These are phyloP conservation scores for Trichoderma citrinoviride DNA, from an alignment of 2,329 filamentous ascomycete species.

Conservation along the genomic window DNA sequence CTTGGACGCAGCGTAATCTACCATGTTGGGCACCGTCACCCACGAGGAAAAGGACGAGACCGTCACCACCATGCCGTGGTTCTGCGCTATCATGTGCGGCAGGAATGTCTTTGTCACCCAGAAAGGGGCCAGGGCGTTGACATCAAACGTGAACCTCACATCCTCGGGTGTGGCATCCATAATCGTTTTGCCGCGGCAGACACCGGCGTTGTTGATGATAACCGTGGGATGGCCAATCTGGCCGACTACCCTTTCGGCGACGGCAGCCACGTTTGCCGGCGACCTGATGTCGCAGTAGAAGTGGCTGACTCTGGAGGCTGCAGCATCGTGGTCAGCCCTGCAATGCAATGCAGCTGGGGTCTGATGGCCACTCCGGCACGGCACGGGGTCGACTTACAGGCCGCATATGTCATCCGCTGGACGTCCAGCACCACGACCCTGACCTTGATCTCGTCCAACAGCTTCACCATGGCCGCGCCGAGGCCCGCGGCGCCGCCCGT, in stretches of 20 bases:
- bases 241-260: conserved; percentile 52
- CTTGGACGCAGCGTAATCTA: conserved; percentile 67
- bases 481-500: conserved; percentile 76
- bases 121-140: conserved; percentile 68
- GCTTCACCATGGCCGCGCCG: conserved; percentile 61
- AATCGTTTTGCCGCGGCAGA: conserved; percentile 60
- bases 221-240: conserved; percentile 64
- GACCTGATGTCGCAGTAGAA: conserved; percentile 70
- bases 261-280: conserved; percentile 48
- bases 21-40: conserved; percentile 58
- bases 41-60: conserved; percentile 64
- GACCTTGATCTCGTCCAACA: conserved; percentile 62
- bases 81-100: conserved; percentile 57
- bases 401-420: conserved; percentile 55
- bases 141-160: conserved; percentile 65
- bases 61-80: conserved; percentile 73
- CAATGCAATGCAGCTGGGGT: conserved; percentile 13
- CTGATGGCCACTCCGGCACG: no score
- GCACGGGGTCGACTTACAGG: conserved; percentile 38
- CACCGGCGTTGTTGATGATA: conserved; percentile 70
- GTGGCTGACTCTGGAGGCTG: conserved; percentile 57
- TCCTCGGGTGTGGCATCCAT: conserved; percentile 56
- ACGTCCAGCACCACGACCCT: conserved; percentile 72
- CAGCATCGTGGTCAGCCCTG: neutral
- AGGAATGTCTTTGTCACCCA: conserved; percentile 66